Evolutionary conservation across 805 yeast genomes (phyloP), one percentile per base, ranked within the genome.

Genomic region (Spathaspora boniae): DNA sequence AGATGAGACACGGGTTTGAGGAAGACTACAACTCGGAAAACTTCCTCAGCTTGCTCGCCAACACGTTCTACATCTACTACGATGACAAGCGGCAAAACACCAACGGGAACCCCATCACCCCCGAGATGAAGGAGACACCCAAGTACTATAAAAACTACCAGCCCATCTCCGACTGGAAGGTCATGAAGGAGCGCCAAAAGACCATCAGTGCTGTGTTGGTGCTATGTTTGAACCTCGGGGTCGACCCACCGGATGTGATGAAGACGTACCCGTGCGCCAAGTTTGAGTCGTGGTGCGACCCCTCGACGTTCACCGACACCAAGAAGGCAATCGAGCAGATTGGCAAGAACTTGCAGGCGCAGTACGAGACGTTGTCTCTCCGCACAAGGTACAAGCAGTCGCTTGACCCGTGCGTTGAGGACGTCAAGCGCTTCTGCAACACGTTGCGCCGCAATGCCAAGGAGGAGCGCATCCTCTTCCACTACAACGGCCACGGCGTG

Each of bases 401-500:
- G 29, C 64, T 93, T 38, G 98, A 93, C 56, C 98, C 98, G 2
- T 85, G 89, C 36, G 96, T 89, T 15, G 98, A 93, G 53, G 98
- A 93, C 53, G 82, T 88, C 26, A 91, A 91, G 54, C 70, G 97
- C 32, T 84, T 89, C 47, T 89, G 97, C 56, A 83, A 86, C 46
- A 84, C 94, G 0, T 64, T 93, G 41, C 70, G 98, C 46, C 72
- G 97, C 37, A 83, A 84, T 39, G 95, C 97, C 2, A 86, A 89
- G 52, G 97, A 91, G 43, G 98, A 91, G 55, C 71, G 98, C 41
- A 84, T 91, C 7, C 58, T 93, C 36, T 91, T 93, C 57, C 98
- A 93, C 56, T 93, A 93, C 57, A 93, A 93, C 50, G 98, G 98
- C 5, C 98, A 93, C 54, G 98, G 98, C 16, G 98, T 93, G 2